Evolutionary conservation across 345 rosid species (phyloP).

Genomic region (Lagerstroemia speciosa): DNA sequence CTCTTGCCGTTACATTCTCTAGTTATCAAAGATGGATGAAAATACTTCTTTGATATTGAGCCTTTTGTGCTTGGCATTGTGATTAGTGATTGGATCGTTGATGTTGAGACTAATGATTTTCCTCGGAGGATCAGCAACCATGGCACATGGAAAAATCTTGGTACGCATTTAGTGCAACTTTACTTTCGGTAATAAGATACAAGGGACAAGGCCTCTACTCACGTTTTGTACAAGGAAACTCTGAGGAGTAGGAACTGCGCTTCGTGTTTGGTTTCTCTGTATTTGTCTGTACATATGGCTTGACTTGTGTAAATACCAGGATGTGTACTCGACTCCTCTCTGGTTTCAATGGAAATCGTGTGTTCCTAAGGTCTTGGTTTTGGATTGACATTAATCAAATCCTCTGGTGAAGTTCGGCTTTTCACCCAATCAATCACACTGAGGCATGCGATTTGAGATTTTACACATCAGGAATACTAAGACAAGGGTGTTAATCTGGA

Average conservation of each 20-base stretch:
- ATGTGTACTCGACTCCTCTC: background rate
- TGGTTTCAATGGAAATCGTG: background rate
- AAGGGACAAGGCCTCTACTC: background rate
- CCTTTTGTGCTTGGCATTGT: conserved; percentile 23
- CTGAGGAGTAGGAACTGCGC: background rate
- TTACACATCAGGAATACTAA: background rate
- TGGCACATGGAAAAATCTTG: background rate
- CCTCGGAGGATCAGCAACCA: background rate
- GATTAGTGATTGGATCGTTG: conserved; percentile 61
- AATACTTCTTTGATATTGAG: background rate
- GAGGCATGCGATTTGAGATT: background rate
- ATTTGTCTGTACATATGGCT: background rate
- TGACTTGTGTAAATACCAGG: background rate
- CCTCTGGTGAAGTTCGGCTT: background rate
- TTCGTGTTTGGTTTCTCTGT: background rate
- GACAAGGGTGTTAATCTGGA: background rate
- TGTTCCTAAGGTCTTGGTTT: background rate
- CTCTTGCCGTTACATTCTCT: background rate
- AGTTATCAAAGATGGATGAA: background rate
- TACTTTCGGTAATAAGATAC: background rate
- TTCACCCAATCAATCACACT: background rate
- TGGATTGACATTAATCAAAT: background rate
- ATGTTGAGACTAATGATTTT: conserved; percentile 16
- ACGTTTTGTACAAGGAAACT: background rate
- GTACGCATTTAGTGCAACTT: background rate